Evolutionary conservation across 306 rosid species (phyloP).

Genomic region (Geum urbanum): DNA sequence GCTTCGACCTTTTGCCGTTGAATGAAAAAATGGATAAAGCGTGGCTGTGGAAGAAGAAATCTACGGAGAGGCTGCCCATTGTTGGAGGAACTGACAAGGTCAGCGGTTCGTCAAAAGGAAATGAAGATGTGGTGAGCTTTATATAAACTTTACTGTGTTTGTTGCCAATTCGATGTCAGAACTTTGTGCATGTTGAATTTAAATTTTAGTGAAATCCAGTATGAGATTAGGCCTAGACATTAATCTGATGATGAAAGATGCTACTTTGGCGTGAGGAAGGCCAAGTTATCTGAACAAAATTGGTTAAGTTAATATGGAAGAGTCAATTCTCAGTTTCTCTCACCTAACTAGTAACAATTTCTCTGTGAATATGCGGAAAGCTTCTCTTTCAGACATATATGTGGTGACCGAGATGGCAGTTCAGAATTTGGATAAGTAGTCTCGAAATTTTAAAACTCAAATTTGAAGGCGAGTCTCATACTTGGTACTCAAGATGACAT

Average conservation of each 20-base stretch:
- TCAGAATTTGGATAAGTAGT: not conserved
- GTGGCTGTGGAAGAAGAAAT: conserved; percentile 84
- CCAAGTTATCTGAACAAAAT: not conserved
- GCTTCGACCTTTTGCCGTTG: conserved; percentile 9
- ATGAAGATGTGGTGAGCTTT: conserved; percentile 57
- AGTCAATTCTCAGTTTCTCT: not conserved
- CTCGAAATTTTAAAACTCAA: not conserved
- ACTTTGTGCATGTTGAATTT: not conserved
- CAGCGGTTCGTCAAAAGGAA: conserved; percentile 38
- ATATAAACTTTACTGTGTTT: not conserved
- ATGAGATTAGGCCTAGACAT: not conserved
- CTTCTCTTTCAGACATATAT: not conserved
- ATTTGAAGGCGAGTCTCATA: not conserved
- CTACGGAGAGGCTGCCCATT: conserved; percentile 52
- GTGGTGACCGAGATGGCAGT: conserved; percentile 1
- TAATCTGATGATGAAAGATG: not conserved
- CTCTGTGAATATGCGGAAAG: not conserved
- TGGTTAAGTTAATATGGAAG: not conserved
- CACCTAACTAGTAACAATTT: not conserved
- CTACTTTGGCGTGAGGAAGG: not conserved
- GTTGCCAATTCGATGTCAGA: not conserved
- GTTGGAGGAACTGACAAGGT: conserved; percentile 34
- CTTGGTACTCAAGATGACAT: not conserved
- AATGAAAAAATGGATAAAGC: conserved; percentile 58
- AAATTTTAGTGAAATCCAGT: not conserved